These are phyloP conservation scores for Acacia melanoxylon DNA, from an alignment of 306 rosid genomes.

Conservation along the genomic window DNA sequence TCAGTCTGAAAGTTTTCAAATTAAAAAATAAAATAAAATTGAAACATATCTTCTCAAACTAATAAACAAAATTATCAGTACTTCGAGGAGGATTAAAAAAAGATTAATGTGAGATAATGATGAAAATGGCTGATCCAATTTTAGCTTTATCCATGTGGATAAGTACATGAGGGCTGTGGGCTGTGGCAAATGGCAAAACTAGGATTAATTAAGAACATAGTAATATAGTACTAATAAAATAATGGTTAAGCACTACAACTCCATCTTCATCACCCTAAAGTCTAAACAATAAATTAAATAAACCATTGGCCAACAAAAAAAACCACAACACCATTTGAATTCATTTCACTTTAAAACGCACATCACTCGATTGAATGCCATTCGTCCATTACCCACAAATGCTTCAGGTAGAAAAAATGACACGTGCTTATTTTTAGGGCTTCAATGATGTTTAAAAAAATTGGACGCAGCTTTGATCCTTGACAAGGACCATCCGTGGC, in stretches of 20 bases:
- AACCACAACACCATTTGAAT: neutral
- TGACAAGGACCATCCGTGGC: too few species aligned
- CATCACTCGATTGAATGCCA: neutral
- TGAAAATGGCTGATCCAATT: neutral
- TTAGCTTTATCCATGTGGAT: constrained; percentile 25
- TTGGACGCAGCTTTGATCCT: too few species aligned
- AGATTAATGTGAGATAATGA: neutral
- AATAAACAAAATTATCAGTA: neutral
- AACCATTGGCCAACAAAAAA: too few species aligned
- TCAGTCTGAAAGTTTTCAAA: too few species aligned
- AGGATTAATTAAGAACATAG: neutral
- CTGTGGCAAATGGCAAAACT: neutral
- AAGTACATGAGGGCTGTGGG: neutral
- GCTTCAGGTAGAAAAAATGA: too few species aligned
- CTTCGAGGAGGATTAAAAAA: neutral
- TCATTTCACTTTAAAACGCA: neutral
- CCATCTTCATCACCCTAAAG: neutral
- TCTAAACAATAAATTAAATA: neutral
- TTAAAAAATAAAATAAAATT: neutral
- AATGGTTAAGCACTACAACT: neutral
- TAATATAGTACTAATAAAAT: neutral
- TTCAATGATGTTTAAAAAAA: too few species aligned
- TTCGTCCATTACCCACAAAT: neutral
- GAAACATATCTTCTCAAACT: too few species aligned
- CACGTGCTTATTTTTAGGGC: too few species aligned